phyloP scores from a whole-genome alignment of 306 rosid genomes.

The Trifolium pratense region DNA sequence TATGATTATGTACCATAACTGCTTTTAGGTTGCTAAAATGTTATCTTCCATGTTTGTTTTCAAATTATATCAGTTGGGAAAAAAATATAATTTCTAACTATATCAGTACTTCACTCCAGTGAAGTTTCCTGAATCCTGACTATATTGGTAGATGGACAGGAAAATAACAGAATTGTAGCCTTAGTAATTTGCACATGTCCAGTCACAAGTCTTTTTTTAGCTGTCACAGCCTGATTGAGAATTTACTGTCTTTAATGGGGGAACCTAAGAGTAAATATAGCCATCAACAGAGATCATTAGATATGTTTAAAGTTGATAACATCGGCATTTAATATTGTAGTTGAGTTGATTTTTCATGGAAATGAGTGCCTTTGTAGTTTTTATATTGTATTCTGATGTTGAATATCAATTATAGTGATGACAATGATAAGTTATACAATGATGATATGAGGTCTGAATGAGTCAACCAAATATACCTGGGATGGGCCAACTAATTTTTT shows the following conservation, averaged over 20 bases:
- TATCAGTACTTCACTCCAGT: slow-evolving; percentile 11
- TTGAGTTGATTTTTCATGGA: slow-evolving; percentile 9
- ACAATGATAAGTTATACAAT: background rate
- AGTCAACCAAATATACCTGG: slow-evolving; percentile 13
- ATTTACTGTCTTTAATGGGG: slow-evolving; percentile 3
- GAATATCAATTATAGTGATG: background rate
- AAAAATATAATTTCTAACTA: slow-evolving; percentile 14
- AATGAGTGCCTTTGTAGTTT: background rate
- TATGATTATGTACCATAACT: slow-evolving; percentile 44
- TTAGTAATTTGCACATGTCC: slow-evolving; percentile 9
- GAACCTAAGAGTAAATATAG: background rate
- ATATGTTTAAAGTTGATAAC: background rate
- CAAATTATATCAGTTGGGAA: slow-evolving; percentile 7
- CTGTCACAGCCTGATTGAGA: slow-evolving; percentile 32
- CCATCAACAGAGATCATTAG: slow-evolving; percentile 19
- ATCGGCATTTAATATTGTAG: slow-evolving; percentile 1
- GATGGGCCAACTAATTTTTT: slow-evolving; percentile 3
- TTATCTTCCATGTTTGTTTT: slow-evolving; percentile 31
- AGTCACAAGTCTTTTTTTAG: slow-evolving; percentile 7
- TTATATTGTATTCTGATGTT: slow-evolving; percentile 12
- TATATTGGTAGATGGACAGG: slow-evolving; percentile 7
- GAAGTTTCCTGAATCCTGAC: slow-evolving; percentile 25
- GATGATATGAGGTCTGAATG: slow-evolving; percentile 18
- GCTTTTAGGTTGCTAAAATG: slow-evolving; percentile 28
- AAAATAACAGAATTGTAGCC: slow-evolving; percentile 17